Evolutionary conservation across 164 flowering plant species (phyloP).

Genomic region (Warburgia ugandensis): DNA sequence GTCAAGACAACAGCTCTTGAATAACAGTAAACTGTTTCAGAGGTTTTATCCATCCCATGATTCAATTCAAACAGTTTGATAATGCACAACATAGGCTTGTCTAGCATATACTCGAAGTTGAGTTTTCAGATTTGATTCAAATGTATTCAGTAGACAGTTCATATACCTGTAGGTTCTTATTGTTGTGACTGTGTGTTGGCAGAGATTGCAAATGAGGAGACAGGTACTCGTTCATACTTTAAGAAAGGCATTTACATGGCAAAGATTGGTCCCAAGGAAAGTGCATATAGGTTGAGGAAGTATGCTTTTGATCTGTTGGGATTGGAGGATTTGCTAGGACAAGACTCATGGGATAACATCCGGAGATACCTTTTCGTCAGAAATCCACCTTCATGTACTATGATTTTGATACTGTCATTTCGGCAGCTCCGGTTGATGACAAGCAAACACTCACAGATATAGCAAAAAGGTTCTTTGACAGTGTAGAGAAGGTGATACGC

Average conservation of each 20-base stretch:
- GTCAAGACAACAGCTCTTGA: too few relatives aligned
- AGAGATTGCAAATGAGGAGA: conserved; percentile 75
- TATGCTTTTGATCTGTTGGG: conserved; percentile 80
- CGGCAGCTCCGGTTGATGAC: conserved; percentile 53
- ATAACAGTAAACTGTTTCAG: too few relatives aligned
- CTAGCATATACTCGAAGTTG: too few relatives aligned
- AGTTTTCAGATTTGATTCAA: too few relatives aligned
- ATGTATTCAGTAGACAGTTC: too few relatives aligned
- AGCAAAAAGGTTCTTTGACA: conserved; percentile 75
- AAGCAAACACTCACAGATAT: conserved; percentile 62
- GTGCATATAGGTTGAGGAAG: conserved; percentile 46
- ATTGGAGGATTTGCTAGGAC: conserved; percentile 57
- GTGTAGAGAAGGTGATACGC: conserved; percentile 58
- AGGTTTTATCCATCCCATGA: too few relatives aligned
- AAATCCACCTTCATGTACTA: conserved; percentile 78
- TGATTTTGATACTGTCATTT: conserved; percentile 75
- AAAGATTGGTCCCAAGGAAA: conserved; percentile 44
- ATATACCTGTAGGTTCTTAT: background rate
- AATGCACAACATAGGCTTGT: too few relatives aligned
- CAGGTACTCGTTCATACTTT: conserved; percentile 78
- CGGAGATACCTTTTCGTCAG: conserved; percentile 52
- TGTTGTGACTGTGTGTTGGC: conserved; percentile 1
- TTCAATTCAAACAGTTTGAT: too few relatives aligned
- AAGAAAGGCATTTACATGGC: conserved; percentile 64
- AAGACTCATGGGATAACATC: conserved; percentile 59